These are phyloP conservation scores for Thuidium tamariscinum DNA, from an alignment of 225 moss, liverwort and hornwort genomes.

Conservation along the genomic window DNA sequence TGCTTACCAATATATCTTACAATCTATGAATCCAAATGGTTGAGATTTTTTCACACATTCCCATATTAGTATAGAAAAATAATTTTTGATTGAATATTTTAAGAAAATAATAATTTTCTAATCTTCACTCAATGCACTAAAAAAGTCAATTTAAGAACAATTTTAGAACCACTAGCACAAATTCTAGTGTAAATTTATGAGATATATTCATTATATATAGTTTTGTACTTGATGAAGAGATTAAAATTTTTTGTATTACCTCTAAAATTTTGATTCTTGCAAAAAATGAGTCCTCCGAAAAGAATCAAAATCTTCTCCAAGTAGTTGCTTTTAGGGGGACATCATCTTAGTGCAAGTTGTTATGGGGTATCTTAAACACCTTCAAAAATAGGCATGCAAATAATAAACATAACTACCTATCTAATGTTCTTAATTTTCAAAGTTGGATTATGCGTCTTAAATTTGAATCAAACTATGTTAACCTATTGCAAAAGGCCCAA, in stretches of 20 bases:
- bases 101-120: neutral
- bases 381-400: neutral
- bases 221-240: neutral
- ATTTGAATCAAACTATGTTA: neutral
- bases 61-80: neutral
- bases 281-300: neutral
- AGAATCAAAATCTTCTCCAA: neutral
- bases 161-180: neutral
- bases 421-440: no score
- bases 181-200: neutral
- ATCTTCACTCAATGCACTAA: neutral
- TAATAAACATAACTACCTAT: neutral
- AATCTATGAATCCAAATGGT: neutral
- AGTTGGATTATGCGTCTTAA: neutral
- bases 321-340: neutral
- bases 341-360: neutral
- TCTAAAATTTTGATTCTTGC: neutral
- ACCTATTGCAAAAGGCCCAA: accelerated
- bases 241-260: accelerated
- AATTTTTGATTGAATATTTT: accelerated
- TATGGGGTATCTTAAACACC: no score
- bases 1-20: neutral
- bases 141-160: neutral
- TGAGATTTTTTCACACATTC: no score
- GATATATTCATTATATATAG: neutral